Evolutionary conservation across 495 filamentous ascomycete genomes (phyloP), one percentile per base, ranked within the genome.

Genomic region (Opeltia flavorubescens): DNA sequence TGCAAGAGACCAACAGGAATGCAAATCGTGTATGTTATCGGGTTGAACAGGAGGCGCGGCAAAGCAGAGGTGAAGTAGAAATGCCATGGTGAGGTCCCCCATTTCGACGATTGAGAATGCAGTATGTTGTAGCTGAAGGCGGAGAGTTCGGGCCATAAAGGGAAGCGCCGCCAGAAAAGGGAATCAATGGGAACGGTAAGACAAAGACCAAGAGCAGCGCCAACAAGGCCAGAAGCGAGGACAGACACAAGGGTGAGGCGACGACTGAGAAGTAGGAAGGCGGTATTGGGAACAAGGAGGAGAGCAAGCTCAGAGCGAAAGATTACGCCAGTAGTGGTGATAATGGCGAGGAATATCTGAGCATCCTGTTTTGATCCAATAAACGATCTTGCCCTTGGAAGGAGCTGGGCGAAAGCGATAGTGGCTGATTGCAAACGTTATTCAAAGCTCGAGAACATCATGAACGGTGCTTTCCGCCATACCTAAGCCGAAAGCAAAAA

Each of bases 71-170:
- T 64, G 66, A 96, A 86, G 62, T 99, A 99, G 62, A 78, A 89
- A 48, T 81, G 70, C 76, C 77, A 89, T 4, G 85, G 82, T 7
- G 80, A 79, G 6, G 81, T 83, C 21, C 93, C 93, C 91, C 91
- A 96, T 47, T 80, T 80, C 11, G 80, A 78, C 44, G 81, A 80
- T 50, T 84, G 72, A 11, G 65, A 66, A 18, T 61, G 52, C 29
- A 96, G 60, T 23, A 87, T 83, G 63, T 99, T 99, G 73, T 80
- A 99, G 55, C 80, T 79, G 71, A 99, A 96, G 4, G 78, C 86
- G 46, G 75, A 75, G 34, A 93, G 73, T 57, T 99, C 91, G 1
- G 91, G 88, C 93, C 93, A 99, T 13, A 94, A 59, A 1, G 81
- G 78, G 29, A 63, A 68, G 13, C 62, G 57, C 49, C 87, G 86